Conservation (phyloP, 139 green algal genomes). For the Chlamydomonas applanata region DNA sequence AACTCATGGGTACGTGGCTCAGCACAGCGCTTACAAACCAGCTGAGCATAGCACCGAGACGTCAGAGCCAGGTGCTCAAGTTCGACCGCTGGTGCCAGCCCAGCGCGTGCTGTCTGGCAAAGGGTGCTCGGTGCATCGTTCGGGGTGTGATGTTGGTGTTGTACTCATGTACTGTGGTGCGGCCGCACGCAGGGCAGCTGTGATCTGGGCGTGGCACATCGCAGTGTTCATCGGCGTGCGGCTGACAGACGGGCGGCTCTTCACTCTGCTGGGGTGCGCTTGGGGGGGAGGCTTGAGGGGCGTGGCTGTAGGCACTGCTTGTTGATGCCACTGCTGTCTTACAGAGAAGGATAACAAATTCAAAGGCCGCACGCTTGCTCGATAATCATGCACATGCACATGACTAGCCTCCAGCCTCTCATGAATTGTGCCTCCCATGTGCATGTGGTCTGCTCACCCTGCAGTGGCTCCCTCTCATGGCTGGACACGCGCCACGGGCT, state of each 20-base stretch:
- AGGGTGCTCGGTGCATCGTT: too few species aligned
- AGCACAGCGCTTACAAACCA: too few species aligned
- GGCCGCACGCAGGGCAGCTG: conserved; percentile 29
- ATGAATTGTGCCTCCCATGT: not conserved
- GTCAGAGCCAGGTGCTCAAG: too few species aligned
- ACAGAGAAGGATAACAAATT: too few species aligned
- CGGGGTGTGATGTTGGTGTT: too few species aligned
- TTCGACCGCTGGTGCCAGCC: too few species aligned
- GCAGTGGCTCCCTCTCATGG: conserved; percentile 23
- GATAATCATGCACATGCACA: too few species aligned
- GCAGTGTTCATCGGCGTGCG: conserved; percentile 50
- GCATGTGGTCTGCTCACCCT: not conserved
- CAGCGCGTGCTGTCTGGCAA: too few species aligned
- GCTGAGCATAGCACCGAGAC: too few species aligned
- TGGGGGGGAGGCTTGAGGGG: not conserved
- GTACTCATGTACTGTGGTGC: not conserved
- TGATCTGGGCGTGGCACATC: conserved; percentile 56
- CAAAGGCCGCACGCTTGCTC: too few species aligned
- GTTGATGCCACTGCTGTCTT: too few species aligned
- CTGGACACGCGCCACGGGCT: conserved; percentile 65
- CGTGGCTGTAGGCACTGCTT: not conserved
- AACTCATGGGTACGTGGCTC: conserved; percentile 14
- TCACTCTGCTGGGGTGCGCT: conserved; percentile 26
- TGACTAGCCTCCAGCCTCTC: too few species aligned
- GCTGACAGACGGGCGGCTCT: conserved; percentile 44